Conservation (phyloP, 768 basidiomycete species). For the Phaeolepiota aurea region DNA sequence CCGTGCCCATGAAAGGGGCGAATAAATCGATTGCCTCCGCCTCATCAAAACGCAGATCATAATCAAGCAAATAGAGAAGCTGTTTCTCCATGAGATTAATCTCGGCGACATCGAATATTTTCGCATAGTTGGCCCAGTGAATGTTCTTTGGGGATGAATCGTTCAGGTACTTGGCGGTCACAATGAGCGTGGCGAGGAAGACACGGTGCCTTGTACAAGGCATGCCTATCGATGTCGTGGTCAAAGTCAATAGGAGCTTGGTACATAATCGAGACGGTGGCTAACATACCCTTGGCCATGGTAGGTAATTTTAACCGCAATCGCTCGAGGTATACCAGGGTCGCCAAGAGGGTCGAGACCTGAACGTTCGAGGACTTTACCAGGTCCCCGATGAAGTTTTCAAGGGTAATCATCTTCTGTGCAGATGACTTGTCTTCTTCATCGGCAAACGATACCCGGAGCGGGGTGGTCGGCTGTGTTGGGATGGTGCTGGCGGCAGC, state of each 20-base stretch:
- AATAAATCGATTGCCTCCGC: constrained; percentile 39
- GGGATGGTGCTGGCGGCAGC: constrained; percentile 29
- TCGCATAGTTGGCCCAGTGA: constrained; percentile 82
- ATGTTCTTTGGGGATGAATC: constrained; percentile 93
- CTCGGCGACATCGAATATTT: constrained; percentile 66
- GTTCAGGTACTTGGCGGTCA: constrained; percentile 95
- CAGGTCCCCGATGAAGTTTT: constrained; percentile 78
- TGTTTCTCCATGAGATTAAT: constrained; percentile 98
- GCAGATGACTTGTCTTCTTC: constrained; percentile 18
- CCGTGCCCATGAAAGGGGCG: constrained; percentile 5
- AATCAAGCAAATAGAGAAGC: constrained; percentile 86
- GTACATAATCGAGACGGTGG: constrained; percentile 1
- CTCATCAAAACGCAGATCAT: constrained; percentile 87
- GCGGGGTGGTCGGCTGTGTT: constrained; percentile 65
- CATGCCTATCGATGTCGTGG: constrained; percentile 59
- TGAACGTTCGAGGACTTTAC: constrained; percentile 82
- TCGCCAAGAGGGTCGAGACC: constrained; percentile 83
- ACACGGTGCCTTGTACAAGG: constrained; percentile 92
- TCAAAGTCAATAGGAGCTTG: not conserved
- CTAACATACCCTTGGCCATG: constrained; percentile 70
- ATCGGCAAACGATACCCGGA: constrained; percentile 29
- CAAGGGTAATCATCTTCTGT: constrained; percentile 46
- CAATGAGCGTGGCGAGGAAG: constrained; percentile 93
- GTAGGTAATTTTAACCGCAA: constrained; percentile 72
- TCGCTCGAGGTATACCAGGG: constrained; percentile 87